Evolutionary conservation across 768 basidiomycete species (phyloP).

Genomic region (Lyophyllum semitale): DNA sequence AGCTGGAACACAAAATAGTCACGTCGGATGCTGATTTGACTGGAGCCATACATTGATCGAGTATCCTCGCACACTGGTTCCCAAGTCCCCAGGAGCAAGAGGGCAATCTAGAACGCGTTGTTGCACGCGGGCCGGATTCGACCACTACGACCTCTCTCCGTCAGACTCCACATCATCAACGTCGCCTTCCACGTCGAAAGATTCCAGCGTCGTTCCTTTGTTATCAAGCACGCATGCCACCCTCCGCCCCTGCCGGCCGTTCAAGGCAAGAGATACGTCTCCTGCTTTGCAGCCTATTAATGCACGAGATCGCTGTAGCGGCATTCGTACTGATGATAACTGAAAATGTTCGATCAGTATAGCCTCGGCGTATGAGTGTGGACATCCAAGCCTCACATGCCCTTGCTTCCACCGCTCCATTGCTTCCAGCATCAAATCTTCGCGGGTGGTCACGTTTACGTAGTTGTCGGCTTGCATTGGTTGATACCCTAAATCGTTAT

Average conservation of each 20-base stretch:
- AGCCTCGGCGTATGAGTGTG: slow-evolving; percentile 23
- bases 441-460: slow-evolving; percentile 58
- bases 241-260: slow-evolving; percentile 72
- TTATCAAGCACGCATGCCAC: slow-evolving; percentile 75
- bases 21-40: slow-evolving; percentile 32
- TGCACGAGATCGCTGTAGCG: slow-evolving; percentile 59
- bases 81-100: slow-evolving; percentile 25
- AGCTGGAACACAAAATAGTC: slow-evolving; percentile 40
- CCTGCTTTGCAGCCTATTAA: slow-evolving; percentile 55
- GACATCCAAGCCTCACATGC: slow-evolving; percentile 51
- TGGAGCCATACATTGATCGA: slow-evolving; percentile 24
- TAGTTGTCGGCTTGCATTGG: slow-evolving; percentile 45
- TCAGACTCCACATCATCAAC: slow-evolving; percentile 48
- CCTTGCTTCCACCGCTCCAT: slow-evolving; percentile 59
- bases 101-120: slow-evolving; percentile 27
- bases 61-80: slow-evolving; percentile 19
- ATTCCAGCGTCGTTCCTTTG: slow-evolving; percentile 64
- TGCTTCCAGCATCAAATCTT: slow-evolving; percentile 64
- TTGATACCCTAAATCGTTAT: slow-evolving; percentile 63
- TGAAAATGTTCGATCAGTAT: slow-evolving; percentile 38
- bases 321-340: slow-evolving; percentile 49
- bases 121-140: slow-evolving; percentile 10
- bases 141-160: slow-evolving; percentile 5
- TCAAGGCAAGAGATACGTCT: slow-evolving; percentile 63
- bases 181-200: slow-evolving; percentile 77